These are phyloP conservation scores for Ustilago trichophora DNA, from an alignment of 1,284 basidiomycete genomes.

Conservation along the genomic window DNA sequence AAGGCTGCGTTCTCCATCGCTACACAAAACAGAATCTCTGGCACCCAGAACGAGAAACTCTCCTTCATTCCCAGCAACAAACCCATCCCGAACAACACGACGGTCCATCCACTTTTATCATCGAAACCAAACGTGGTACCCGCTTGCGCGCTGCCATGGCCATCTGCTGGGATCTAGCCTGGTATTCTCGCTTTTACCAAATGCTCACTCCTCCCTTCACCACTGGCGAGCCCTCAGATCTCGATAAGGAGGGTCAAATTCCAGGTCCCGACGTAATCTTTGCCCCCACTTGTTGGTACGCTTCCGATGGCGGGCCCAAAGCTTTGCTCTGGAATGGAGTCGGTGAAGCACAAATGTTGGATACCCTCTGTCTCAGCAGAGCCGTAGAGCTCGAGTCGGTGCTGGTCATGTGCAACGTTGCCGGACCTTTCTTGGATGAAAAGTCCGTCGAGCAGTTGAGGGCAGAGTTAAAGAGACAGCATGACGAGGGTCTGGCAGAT, in stretches of 20 bases:
- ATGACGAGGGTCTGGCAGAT: background rate
- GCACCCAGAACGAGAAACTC: constrained; percentile 60
- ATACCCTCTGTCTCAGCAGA: constrained; percentile 44
- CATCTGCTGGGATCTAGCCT: constrained; percentile 65
- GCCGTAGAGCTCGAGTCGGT: constrained; percentile 60
- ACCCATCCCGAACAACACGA: constrained; percentile 52
- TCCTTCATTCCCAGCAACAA: constrained; percentile 38
- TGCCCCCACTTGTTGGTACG: constrained; percentile 65
- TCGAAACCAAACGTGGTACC: constrained; percentile 56
- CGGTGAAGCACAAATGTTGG: constrained; percentile 55
- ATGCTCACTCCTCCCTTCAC: constrained; percentile 31
- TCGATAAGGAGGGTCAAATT: constrained; percentile 34
- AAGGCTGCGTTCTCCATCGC: constrained; percentile 45
- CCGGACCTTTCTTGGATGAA: constrained; percentile 40
- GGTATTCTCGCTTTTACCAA: constrained; percentile 56
- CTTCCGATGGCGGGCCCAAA: constrained; percentile 54
- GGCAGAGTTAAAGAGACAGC: background rate
- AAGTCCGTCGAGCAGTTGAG: constrained; percentile 8
- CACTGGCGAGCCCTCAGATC: constrained; percentile 9
- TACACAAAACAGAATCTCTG: constrained; percentile 65
- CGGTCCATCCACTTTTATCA: constrained; percentile 41
- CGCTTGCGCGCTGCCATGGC: constrained; percentile 51
- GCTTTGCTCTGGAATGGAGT: constrained; percentile 55
- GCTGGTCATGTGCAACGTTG: constrained; percentile 63
- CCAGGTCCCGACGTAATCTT: constrained; percentile 62